Base-by-base conservation (phyloP, 192 early-diverging fungal species). In the Fimicolochytrium jonesii region DNA sequence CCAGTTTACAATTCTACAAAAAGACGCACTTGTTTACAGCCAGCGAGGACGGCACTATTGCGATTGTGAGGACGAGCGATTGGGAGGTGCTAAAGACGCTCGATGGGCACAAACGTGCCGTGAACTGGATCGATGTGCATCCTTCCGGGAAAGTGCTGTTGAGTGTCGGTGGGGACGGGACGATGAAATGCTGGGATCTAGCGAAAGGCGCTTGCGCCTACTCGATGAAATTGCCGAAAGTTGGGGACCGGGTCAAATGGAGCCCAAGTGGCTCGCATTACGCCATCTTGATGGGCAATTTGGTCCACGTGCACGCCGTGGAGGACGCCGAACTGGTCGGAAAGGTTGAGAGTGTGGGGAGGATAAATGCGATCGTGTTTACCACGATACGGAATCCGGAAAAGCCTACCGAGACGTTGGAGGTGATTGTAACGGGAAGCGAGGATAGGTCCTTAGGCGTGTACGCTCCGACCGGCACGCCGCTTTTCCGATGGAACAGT, bases 1-100 rank as follows among this genome's bases (percentile, higher is more conserved):
- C 93, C 17, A 75, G 81, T 4, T 68, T 99, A n/a, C 66, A 77
- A 9, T 97, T 95, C 66, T 86, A 88, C 70, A 77, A 83, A 41
- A 87, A 85, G 56, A 80, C 86, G 0, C 91, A 98, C 59, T 76
- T 99, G 79, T 70, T 99, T 2, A 88, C 90, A 28, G 87, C 87
- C 37, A 89, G 88, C 48, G 94, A 95, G 49, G 95, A 96, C 71
- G 91, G 92, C 29, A 79, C 76, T 9, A 83, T 99, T 30, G 85
- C 87, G 46, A 86, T 99, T 32, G 93, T 92, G 74, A 75, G 97
- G 64, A 86, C 92, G 37, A 91, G 90, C 66, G 97, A 98, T 74
- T 99, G 97, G 97, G 94, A 97, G 68, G 84, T 83, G 48, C 82
- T 99, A 59, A 93, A 90, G 70, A 87, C 81, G 35, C 78, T 98